Conservation (phyloP, 257 asterid species). For the Solanum lignicaule region DNA sequence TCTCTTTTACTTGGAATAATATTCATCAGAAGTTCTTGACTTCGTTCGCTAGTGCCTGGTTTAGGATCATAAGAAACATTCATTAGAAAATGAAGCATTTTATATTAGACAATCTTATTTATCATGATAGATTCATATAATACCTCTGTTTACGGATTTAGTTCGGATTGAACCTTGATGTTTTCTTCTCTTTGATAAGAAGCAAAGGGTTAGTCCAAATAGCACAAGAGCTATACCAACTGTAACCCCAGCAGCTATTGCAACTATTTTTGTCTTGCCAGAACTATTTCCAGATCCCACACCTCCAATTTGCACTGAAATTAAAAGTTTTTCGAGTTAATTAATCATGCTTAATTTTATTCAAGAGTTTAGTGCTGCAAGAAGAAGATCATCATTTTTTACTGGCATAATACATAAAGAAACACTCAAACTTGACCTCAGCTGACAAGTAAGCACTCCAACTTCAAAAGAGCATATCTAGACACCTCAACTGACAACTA, state of each 20-base stretch:
- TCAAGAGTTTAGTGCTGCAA: not conserved
- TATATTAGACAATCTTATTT: not conserved
- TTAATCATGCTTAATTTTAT: not conserved
- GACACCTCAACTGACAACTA: not conserved
- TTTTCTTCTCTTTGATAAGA: slow-evolving; percentile 35
- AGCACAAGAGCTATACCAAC: slow-evolving; percentile 30
- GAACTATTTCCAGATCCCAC: slow-evolving; percentile 18
- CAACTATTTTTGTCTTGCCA: slow-evolving; percentile 13
- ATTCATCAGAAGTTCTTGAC: slow-evolving; percentile 43
- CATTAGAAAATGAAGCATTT: not conserved
- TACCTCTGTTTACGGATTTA: slow-evolving; percentile 19
- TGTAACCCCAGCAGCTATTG: slow-evolving; percentile 24
- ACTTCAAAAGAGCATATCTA: not conserved
- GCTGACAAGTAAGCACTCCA: not conserved
- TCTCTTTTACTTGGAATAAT: slow-evolving; percentile 44
- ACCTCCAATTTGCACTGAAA: slow-evolving; percentile 23
- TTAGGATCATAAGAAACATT: not conserved
- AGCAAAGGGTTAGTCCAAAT: slow-evolving; percentile 12
- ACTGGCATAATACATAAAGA: not conserved
- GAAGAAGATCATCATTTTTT: not conserved
- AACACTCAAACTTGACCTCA: not conserved
- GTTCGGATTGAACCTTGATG: not conserved
- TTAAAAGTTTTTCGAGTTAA: not conserved
- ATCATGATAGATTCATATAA: not conserved
- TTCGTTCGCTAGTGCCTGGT: slow-evolving; percentile 56